Evolutionary conservation across 306 rosid genomes (phyloP).

Genomic region (Malus asiatica): DNA sequence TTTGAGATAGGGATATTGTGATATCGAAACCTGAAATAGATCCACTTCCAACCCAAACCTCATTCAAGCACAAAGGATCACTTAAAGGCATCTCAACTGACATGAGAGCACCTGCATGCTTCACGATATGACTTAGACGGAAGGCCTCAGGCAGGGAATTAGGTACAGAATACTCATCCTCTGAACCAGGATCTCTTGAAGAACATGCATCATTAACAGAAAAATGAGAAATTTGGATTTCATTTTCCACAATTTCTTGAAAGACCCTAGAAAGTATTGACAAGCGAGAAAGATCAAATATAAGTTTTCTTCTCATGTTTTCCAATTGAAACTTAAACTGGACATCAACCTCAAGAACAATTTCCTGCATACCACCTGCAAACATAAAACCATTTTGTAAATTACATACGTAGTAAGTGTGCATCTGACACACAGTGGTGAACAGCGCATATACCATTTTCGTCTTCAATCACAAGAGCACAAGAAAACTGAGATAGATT

Average conservation of each 20-base stretch:
- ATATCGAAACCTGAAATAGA: conserved; percentile 57
- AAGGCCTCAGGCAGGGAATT: conserved; percentile 20
- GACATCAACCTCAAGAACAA: conserved; percentile 55
- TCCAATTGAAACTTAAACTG: conserved; percentile 38
- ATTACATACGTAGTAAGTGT: neutral
- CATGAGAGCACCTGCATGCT: conserved; percentile 46
- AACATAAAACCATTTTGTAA: conserved; percentile 19
- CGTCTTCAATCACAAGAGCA: conserved; percentile 54
- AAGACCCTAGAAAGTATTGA: conserved; percentile 57
- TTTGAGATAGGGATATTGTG: conserved; percentile 61
- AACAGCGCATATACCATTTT: conserved; percentile 43
- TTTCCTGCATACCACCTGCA: conserved; percentile 64
- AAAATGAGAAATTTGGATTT: conserved; percentile 49
- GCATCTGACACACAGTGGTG: neutral
- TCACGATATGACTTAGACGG: conserved; percentile 39
- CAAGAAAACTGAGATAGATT: conserved; percentile 45
- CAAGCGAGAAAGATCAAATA: conserved; percentile 48
- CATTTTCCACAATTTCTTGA: conserved; percentile 26
- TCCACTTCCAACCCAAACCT: conserved; percentile 58
- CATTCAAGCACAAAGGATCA: conserved; percentile 24
- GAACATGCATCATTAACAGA: conserved; percentile 49
- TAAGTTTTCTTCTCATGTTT: conserved; percentile 37
- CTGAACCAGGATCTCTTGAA: conserved; percentile 37
- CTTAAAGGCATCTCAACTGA: conserved; percentile 42
- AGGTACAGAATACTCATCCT: neutral